Evolutionary conservation across 208 protist species (phyloP).

Genomic region (Wallacemonas sp.): DNA sequence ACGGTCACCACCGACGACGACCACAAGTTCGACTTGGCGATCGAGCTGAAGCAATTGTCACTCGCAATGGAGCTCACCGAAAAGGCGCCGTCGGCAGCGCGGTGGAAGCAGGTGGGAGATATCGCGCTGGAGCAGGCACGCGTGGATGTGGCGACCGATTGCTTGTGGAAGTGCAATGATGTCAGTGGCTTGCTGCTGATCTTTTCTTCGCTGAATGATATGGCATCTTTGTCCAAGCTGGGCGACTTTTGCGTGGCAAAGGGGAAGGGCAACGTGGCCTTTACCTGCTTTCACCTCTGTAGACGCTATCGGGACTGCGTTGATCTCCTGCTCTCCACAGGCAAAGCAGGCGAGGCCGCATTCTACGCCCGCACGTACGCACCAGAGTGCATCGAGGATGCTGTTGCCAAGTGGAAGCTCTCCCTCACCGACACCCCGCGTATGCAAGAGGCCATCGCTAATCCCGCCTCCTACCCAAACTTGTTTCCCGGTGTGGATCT

Average conservation of each 20-base stretch:
- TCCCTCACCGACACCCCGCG: slow-evolving; percentile 73
- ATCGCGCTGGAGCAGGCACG: slow-evolving; percentile 79
- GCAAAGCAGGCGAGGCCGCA: slow-evolving; percentile 92
- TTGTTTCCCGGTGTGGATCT: slow-evolving; percentile 87
- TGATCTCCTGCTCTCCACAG: slow-evolving; percentile 81
- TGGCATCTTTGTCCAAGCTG: slow-evolving; percentile 67
- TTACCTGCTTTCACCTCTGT: slow-evolving; percentile 91
- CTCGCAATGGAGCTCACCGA: slow-evolving; percentile 82
- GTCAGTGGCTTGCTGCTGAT: slow-evolving; percentile 79
- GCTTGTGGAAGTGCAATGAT: slow-evolving; percentile 57
- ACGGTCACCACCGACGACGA: slow-evolving; percentile 94
- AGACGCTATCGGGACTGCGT: slow-evolving; percentile 82
- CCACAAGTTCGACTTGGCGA: slow-evolving; percentile 95
- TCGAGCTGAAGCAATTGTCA: slow-evolving; percentile 85
- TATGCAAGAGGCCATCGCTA: slow-evolving; percentile 88
- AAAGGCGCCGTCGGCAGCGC: slow-evolving; percentile 52
- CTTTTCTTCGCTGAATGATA: slow-evolving; percentile 71
- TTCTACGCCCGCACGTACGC: slow-evolving; percentile 97
- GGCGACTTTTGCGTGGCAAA: slow-evolving; percentile 53
- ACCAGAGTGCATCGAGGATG: slow-evolving; percentile 70
- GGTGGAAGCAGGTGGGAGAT: slow-evolving; percentile 96
- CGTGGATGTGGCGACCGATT: slow-evolving; percentile 85
- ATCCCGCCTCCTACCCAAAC: slow-evolving; percentile 94
- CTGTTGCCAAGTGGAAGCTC: slow-evolving; percentile 91
- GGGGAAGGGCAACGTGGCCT: slow-evolving; percentile 93